Evolutionary conservation across 2,329 filamentous ascomycete species (phyloP), one percentile per base, ranked within the genome.

Genomic region (Fusarium xylarioides): DNA sequence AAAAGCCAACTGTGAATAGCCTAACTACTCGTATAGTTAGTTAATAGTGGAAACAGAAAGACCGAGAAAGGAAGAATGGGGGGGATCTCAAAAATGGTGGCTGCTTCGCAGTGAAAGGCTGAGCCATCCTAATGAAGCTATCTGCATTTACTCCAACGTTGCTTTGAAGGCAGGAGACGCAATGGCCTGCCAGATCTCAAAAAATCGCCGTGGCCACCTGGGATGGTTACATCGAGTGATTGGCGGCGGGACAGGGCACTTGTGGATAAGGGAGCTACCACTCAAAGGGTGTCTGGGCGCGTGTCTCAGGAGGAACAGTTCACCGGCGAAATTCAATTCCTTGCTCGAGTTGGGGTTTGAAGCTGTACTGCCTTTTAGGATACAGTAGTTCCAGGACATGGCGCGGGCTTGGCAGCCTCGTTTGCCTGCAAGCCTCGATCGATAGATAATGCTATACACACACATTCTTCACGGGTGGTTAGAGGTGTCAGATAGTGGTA

Each of bases 111-210:
- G 46, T 59, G 61, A 42, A 63, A 55, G 70, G 65, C 43, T 58
- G 62, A 65, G 46, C 53, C 55, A 62, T 46, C 64, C 68, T 37
- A 58, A 66, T 72, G 68, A 74, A 66, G 66, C 63, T 64, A 74
- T 64, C 65, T 68, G 68, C 64, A 68, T 64, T 65, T 67, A 66
- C 57, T 73, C 46, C 68, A 64, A 71, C 49, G 55, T 65, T 75
- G 53, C 63, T 77, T 68, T 60, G 69, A 69, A 74, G 66, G 63
- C 67, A 68, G 53, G 52, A 68, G 72, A 70, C 74, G 63, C 68
- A 70, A 60, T 77, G 76, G 74, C 70, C 71, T 70, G 76, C 71
- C 76, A 78, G 76, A 78, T 78, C 75, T 78, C 42, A 73, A 54
- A 68, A 74, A 78, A 74, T 78, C 73, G 76, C 76, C 73, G 76